Percentiles rank a stretch among this genome's conserved stretches.
These are phyloP conservation scores for Rhizopogon vesiculosus DNA, from an alignment of 768 basidiomycete species.

Conservation along the genomic window DNA sequence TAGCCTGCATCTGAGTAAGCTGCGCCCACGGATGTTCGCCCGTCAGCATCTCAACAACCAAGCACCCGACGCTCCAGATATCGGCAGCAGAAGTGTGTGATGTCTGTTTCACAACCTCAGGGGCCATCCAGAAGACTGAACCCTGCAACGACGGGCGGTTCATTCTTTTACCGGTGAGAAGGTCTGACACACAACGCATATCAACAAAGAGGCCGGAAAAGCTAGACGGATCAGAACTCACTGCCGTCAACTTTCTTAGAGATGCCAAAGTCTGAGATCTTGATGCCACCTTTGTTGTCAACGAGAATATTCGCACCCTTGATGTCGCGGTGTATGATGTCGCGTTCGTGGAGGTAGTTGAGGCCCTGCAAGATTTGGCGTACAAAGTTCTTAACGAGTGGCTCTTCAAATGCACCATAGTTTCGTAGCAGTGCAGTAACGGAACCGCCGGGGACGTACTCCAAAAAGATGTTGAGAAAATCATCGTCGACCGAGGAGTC, in stretches of 20 bases:
- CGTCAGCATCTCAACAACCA: slow-evolving; percentile 96
- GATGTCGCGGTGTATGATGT: slow-evolving; percentile 98
- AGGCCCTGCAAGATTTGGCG: slow-evolving; percentile 87
- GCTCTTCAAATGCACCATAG: slow-evolving; percentile 94
- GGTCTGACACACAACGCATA: slow-evolving; percentile 28
- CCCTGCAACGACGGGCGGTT: slow-evolving; percentile 94
- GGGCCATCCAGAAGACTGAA: slow-evolving; percentile 99
- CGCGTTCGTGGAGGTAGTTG: slow-evolving; percentile 94
- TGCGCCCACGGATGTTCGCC: slow-evolving; percentile 96
- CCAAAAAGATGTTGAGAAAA: slow-evolving; percentile 92
- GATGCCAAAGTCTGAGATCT: slow-evolving; percentile 96
- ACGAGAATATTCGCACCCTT: slow-evolving; percentile 99
- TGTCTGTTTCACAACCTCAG: slow-evolving; percentile 96
- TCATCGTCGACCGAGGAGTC: slow-evolving; percentile 93
- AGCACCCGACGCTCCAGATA: slow-evolving; percentile 94
- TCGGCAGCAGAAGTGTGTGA: slow-evolving; percentile 89
- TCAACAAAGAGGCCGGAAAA: slow-evolving; percentile 21
- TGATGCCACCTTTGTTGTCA: slow-evolving; percentile 96
- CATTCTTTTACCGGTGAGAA: slow-evolving; percentile 58
- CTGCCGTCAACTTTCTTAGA: slow-evolving; percentile 97
- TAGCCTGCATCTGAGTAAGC: slow-evolving; percentile 98
- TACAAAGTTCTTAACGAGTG: slow-evolving; percentile 88
- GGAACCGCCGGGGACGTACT: slow-evolving; percentile 95
- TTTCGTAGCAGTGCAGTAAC: slow-evolving; percentile 84
- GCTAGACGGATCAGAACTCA: slow-evolving; percentile 38